phyloP scores from a whole-genome alignment of 192 early-diverging fungal species.

The Borealophlyctis nickersoniae region DNA sequence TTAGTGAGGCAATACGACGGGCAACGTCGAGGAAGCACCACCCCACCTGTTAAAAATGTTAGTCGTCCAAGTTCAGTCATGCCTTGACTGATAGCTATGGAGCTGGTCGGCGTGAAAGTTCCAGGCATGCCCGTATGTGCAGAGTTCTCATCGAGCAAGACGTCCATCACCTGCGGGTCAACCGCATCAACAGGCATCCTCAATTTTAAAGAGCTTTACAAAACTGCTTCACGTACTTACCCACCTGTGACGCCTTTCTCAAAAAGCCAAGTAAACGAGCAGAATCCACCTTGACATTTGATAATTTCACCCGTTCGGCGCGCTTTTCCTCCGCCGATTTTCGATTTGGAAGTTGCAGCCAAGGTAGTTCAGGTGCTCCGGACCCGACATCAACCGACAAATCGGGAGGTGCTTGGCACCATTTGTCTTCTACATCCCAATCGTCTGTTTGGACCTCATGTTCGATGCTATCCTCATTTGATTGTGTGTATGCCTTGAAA shows the following conservation, averaged over 20 bases:
- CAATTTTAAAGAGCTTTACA: slow-evolving; percentile 7
- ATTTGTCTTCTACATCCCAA: slow-evolving; percentile 39
- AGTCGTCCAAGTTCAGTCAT: slow-evolving; percentile 16
- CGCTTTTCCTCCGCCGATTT: slow-evolving; percentile 7
- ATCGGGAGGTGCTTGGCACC: slow-evolving; percentile 46
- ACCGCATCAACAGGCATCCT: slow-evolving; percentile 8
- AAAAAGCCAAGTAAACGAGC: slow-evolving; percentile 33
- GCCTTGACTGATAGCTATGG: slow-evolving; percentile 36
- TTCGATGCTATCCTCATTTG: slow-evolving; percentile 34
- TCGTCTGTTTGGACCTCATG: slow-evolving; percentile 46
- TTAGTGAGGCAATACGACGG: neutral
- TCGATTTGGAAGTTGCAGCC: slow-evolving; percentile 1
- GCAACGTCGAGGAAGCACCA: too few species aligned
- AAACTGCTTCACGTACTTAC: slow-evolving; percentile 7
- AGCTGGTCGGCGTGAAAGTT: slow-evolving; percentile 12
- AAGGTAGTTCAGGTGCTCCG: slow-evolving; percentile 22
- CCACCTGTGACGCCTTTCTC: slow-evolving; percentile 33
- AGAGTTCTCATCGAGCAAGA: slow-evolving; percentile 41
- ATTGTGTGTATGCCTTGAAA: slow-evolving; percentile 39
- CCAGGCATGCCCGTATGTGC: slow-evolving; percentile 11
- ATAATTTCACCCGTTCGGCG: slow-evolving; percentile 11
- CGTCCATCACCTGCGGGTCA: slow-evolving; percentile 45
- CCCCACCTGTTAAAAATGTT: slow-evolving; percentile 20
- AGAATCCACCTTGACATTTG: slow-evolving; percentile 32
- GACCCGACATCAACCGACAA: slow-evolving; percentile 26